Evolutionary conservation across 1,139 yeast species (phyloP).

Genomic region (Saccharomyces pastorianus): DNA sequence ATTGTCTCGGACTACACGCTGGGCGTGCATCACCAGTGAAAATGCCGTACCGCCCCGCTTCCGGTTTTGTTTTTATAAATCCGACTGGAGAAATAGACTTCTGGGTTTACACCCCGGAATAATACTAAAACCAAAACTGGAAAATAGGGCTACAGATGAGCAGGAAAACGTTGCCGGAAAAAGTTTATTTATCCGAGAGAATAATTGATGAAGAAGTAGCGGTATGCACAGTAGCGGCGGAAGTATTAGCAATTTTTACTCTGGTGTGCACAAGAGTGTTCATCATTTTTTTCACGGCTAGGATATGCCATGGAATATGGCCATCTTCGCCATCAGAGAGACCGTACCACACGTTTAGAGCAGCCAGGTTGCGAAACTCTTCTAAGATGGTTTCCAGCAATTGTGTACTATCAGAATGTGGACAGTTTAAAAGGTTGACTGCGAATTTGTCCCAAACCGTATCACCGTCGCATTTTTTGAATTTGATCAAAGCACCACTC

Average conservation of each 20-base stretch:
- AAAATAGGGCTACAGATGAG: background rate
- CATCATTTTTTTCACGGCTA: slow-evolving; percentile 63
- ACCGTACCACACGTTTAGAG: slow-evolving; percentile 38
- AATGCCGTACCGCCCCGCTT: background rate
- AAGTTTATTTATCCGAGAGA: background rate
- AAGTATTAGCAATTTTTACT: slow-evolving; percentile 19
- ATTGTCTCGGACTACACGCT: background rate
- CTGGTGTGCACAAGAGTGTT: slow-evolving; percentile 38
- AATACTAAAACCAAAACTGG: background rate
- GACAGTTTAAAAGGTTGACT: slow-evolving; percentile 61
- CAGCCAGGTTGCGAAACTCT: slow-evolving; percentile 62
- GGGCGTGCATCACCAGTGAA: background rate
- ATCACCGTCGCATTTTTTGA: slow-evolving; percentile 31
- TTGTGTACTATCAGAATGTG: slow-evolving; percentile 47
- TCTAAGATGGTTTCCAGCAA: slow-evolving; percentile 52
- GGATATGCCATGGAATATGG: slow-evolving; percentile 75
- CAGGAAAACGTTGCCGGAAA: background rate
- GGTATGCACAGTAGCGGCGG: background rate
- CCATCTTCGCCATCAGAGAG: slow-evolving; percentile 34
- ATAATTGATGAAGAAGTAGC: background rate
- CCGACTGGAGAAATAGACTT: background rate
- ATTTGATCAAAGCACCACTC: slow-evolving; percentile 59
- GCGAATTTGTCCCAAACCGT: slow-evolving; percentile 38
- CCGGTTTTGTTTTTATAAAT: background rate
- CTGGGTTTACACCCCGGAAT: background rate